Conservation (phyloP, 2,329 filamentous ascomycete species). For the Escovopsis sp. region DNA sequence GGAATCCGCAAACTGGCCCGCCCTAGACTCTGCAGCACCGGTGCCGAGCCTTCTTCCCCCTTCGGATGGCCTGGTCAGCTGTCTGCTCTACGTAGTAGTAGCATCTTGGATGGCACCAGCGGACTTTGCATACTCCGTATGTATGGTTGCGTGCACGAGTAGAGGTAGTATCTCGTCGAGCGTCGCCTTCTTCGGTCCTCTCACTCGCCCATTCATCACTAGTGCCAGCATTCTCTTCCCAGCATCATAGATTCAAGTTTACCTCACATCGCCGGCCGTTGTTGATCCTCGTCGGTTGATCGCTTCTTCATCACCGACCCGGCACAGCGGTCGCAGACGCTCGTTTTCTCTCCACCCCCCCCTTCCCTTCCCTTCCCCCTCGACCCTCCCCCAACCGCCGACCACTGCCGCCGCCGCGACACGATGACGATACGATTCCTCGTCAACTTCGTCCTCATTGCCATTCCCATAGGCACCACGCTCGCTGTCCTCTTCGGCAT, state of each 20-base stretch:
- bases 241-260: neutral
- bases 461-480: conserved; percentile 33
- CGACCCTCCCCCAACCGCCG: neutral
- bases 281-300: conserved; percentile 4
- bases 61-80: too few relatives aligned
- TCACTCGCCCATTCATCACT: neutral
- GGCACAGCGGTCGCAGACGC: conserved; percentile 5
- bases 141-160: too few relatives aligned
- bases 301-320: neutral
- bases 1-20: too few relatives aligned
- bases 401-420: conserved; percentile 2
- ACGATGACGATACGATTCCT: conserved; percentile 27
- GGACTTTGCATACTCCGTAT: too few relatives aligned
- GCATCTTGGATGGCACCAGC: too few relatives aligned
- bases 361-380: too few relatives aligned
- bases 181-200: too few relatives aligned
- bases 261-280: neutral
- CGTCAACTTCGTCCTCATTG: conserved; percentile 34
- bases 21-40: too few relatives aligned
- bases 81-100: too few relatives aligned
- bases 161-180: too few relatives aligned
- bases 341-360: conserved; percentile 1
- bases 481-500: conserved; percentile 35
- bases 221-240: neutral
- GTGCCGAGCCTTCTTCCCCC: too few relatives aligned